These are phyloP conservation scores for Alternaria hordeiaustralica DNA, from an alignment of 2,329 filamentous ascomycete species.

Conservation along the genomic window DNA sequence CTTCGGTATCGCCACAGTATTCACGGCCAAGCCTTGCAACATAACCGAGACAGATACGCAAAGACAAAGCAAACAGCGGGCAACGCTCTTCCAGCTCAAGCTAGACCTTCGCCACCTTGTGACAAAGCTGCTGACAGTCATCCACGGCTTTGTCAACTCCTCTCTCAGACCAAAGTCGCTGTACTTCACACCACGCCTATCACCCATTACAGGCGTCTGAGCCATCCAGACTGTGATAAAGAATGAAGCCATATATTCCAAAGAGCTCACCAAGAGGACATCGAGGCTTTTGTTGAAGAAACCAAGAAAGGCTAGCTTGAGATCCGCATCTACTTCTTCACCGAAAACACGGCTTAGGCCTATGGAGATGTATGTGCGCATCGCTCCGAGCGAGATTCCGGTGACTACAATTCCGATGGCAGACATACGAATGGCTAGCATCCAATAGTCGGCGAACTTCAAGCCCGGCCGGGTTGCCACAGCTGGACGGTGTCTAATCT, in stretches of 20 bases:
- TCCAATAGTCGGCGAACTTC: neutral
- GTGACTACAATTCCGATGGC: neutral
- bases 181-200: neutral
- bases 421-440: neutral
- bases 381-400: neutral
- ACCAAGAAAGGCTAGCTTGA: slow-evolving; percentile 8
- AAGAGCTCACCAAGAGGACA: slow-evolving; percentile 5
- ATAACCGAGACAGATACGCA: slow-evolving; percentile 9
- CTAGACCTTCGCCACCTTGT: neutral
- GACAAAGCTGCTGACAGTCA: slow-evolving; percentile 1
- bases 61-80: slow-evolving; percentile 3
- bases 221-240: slow-evolving; percentile 7
- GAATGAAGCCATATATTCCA: slow-evolving; percentile 4
- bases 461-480: neutral
- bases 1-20: slow-evolving; percentile 10
- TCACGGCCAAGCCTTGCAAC: slow-evolving; percentile 7
- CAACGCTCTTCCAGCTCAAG: neutral
- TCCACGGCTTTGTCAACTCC: slow-evolving; percentile 13
- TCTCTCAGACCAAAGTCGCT: slow-evolving; percentile 9
- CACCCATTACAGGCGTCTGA: neutral
- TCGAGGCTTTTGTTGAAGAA: slow-evolving; percentile 8
- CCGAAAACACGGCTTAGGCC: neutral
- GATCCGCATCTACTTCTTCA: slow-evolving; percentile 3
- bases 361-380: neutral
- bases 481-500: neutral